These are phyloP conservation scores for Coemansia sp. DNA, from an alignment of 192 early-diverging fungal species.

Conservation along the genomic window DNA sequence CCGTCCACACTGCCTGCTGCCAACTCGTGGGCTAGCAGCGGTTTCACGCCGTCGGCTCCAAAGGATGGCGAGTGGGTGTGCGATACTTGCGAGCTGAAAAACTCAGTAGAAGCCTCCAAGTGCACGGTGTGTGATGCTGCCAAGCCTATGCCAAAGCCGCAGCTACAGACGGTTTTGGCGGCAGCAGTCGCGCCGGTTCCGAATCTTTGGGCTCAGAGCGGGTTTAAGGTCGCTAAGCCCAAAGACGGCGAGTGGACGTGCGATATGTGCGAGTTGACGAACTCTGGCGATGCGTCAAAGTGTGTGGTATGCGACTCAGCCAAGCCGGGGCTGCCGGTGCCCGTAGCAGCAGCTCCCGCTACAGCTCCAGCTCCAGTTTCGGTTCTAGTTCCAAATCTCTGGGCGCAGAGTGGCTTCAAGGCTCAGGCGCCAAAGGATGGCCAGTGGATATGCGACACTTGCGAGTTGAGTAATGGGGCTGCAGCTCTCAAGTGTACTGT, in stretches of 20 bases:
- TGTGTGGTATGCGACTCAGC: slow-evolving; percentile 26
- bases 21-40: slow-evolving; percentile 3
- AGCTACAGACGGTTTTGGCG: too few relatives aligned
- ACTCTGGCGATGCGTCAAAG: slow-evolving; percentile 6
- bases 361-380: not conserved
- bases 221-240: not conserved
- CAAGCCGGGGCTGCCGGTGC: slow-evolving; percentile 10
- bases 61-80: slow-evolving; percentile 33
- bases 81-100: slow-evolving; percentile 23
- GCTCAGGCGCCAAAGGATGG: not conserved
- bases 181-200: not conserved
- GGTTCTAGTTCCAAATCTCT: not conserved
- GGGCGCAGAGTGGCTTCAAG: slow-evolving; percentile 11
- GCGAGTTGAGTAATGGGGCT: slow-evolving; percentile 19
- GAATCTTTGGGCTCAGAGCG: slow-evolving; percentile 1
- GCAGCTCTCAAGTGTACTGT: slow-evolving; percentile 19
- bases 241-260: slow-evolving; percentile 34
- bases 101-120: slow-evolving; percentile 2
- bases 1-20: not conserved
- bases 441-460: slow-evolving; percentile 22
- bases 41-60: not conserved
- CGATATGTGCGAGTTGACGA: slow-evolving; percentile 12
- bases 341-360: not conserved
- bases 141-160: slow-evolving; percentile 6
- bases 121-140: slow-evolving; percentile 29